Evolutionary conservation across 2,329 filamentous ascomycete species (phyloP).

Genomic region (Cladosporium velox): DNA sequence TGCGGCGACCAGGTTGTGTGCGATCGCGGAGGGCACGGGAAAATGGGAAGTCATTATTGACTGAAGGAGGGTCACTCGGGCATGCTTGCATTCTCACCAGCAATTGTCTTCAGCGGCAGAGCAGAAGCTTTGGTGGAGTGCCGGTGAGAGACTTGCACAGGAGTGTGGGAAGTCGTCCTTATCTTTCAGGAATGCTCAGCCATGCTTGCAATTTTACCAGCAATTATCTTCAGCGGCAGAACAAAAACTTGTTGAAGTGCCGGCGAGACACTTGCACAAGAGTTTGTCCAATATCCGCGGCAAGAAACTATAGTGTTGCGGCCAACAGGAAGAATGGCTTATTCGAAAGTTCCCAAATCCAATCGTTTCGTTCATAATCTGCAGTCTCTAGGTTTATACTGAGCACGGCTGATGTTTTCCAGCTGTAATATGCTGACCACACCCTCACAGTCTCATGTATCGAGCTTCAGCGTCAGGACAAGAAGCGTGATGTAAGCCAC

Average conservation of each 20-base stretch:
- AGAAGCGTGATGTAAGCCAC: conserved; percentile 63
- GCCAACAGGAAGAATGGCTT: not conserved
- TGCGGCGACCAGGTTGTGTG: not conserved
- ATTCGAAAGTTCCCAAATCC: not conserved
- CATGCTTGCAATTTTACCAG: no score
- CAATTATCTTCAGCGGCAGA: no score
- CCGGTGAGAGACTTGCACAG: not conserved
- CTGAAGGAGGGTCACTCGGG: not conserved
- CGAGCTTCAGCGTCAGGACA: conserved; percentile 58
- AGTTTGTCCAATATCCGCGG: not conserved
- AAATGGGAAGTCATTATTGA: not conserved
- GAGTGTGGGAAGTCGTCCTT: not conserved
- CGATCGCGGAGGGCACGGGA: not conserved
- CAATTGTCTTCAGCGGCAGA: no score
- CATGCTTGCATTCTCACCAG: no score
- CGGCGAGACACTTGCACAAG: not conserved
- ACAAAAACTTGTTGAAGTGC: not conserved
- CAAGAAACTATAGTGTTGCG: not conserved
- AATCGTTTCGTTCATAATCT: not conserved
- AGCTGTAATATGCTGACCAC: not conserved
- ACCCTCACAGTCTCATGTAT: not conserved
- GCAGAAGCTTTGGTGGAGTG: not conserved
- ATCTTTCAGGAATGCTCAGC: no score
- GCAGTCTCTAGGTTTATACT: not conserved
- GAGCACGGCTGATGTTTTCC: not conserved